These are phyloP conservation scores for Auricularia sp. DNA, from an alignment of 768 basidiomycete genomes.

Conservation along the genomic window DNA sequence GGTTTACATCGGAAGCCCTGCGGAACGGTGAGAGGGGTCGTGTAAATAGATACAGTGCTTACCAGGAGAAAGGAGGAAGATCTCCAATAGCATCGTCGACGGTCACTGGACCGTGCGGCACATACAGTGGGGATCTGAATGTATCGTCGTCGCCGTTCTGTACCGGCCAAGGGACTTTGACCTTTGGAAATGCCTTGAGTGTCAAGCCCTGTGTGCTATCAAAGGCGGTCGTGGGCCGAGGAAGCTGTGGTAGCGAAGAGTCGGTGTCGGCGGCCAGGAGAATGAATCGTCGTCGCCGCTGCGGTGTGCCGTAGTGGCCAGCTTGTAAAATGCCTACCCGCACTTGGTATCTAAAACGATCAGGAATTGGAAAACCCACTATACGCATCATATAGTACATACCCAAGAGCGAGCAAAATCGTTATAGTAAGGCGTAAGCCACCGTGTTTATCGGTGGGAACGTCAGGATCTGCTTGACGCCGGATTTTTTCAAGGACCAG, in stretches of 20 bases:
- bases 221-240: constrained; percentile 9
- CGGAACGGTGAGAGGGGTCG: too few species aligned
- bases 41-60: background rate
- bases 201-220: background rate
- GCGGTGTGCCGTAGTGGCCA: constrained; percentile 14
- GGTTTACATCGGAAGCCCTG: too few species aligned
- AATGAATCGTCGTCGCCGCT: constrained; percentile 10
- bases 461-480: background rate
- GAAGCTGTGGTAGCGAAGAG: constrained; percentile 10
- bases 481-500: background rate
- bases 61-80: constrained; percentile 7
- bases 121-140: background rate
- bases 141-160: background rate
- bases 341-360: constrained; percentile 12
- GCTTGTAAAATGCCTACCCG: constrained; percentile 11
- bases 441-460: background rate
- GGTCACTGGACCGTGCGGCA: background rate
- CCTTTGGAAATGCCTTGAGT: background rate
- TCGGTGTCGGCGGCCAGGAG: constrained; percentile 10
- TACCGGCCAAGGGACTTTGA: background rate
- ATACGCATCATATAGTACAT: background rate
- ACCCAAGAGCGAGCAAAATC: constrained; percentile 7
- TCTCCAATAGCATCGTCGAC: constrained; percentile 8
- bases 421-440: background rate
- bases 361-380: background rate